Evolutionary conservation across 2,329 filamentous ascomycete species (phyloP).

Genomic region (Emergomyces pasteurianus): DNA sequence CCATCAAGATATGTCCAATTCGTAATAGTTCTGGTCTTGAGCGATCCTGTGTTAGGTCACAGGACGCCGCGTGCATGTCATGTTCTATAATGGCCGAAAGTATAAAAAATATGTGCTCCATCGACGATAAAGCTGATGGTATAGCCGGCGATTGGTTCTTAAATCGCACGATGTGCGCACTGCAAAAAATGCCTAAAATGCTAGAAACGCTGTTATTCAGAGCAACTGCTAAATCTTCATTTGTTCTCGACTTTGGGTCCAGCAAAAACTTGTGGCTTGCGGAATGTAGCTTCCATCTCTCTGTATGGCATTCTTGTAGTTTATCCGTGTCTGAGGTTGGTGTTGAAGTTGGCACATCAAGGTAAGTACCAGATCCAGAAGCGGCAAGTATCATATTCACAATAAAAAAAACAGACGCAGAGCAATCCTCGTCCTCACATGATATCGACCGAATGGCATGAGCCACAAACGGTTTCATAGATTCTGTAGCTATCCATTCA

Average conservation of each 20-base stretch:
- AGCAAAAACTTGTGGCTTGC: neutral
- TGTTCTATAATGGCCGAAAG: slow-evolving; percentile 6
- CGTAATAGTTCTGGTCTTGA: slow-evolving; percentile 4
- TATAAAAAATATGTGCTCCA: slow-evolving; percentile 5
- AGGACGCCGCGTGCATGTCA: slow-evolving; percentile 2
- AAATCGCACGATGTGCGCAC: slow-evolving; percentile 7
- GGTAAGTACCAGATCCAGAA: neutral
- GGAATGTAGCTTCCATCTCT: neutral
- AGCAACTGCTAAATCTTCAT: slow-evolving; percentile 4
- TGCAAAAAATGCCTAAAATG: slow-evolving; percentile 8
- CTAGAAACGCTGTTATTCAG: slow-evolving; percentile 12
- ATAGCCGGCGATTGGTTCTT: neutral
- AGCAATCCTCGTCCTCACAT: slow-evolving; percentile 21
- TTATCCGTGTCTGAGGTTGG: neutral
- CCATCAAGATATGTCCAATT: slow-evolving; percentile 10
- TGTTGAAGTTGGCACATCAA: neutral
- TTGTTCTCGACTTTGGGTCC: neutral
- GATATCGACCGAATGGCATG: slow-evolving; percentile 27
- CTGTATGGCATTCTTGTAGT: neutral
- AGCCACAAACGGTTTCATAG: slow-evolving; percentile 26
- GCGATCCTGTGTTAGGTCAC: neutral
- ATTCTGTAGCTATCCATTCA: slow-evolving; percentile 31
- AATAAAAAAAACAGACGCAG: slow-evolving; percentile 13
- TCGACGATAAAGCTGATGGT: slow-evolving; percentile 1
- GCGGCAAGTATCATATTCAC: slow-evolving; percentile 4